Conservation (phyloP, 306 rosid genomes). For the Rubus parviflorus region DNA sequence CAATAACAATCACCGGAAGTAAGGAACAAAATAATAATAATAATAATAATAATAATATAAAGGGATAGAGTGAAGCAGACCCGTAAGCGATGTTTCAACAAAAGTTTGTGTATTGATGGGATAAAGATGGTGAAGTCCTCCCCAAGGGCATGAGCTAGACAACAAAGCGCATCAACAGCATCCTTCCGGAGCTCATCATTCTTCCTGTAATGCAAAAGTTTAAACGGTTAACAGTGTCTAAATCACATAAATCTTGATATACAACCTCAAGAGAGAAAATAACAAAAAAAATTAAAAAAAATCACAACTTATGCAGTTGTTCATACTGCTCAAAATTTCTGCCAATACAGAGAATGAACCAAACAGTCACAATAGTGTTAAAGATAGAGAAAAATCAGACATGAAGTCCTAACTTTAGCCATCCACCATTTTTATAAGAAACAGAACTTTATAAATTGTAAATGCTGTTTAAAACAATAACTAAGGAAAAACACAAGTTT, state of each 20-base stretch:
- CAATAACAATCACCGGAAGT: no score
- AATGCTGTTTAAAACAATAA: background rate
- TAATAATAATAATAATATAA: background rate
- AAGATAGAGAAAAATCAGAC: background rate
- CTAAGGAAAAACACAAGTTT: background rate
- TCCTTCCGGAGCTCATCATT: constrained; percentile 84
- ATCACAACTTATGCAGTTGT: background rate
- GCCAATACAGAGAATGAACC: background rate
- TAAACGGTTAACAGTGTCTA: background rate
- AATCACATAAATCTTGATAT: background rate
- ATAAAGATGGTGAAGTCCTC: constrained; percentile 94
- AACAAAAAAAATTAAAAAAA: no score
- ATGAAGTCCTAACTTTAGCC: constrained; percentile 2
- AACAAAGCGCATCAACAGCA: constrained; percentile 92
- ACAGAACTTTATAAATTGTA: background rate
- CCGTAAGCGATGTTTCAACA: constrained; percentile 74
- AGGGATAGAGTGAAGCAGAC: constrained; percentile 36
- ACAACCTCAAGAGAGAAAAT: background rate
- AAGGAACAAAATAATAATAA: no score
- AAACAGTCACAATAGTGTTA: background rate
- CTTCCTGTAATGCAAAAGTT: constrained; percentile 54
- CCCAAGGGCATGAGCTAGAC: constrained; percentile 96
- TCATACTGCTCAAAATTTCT: background rate
- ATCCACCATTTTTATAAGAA: background rate
- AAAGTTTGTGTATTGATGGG: constrained; percentile 85